Evolutionary conservation across 257 asterid genomes (phyloP).

Genomic region (Nicotiana tabacum): DNA sequence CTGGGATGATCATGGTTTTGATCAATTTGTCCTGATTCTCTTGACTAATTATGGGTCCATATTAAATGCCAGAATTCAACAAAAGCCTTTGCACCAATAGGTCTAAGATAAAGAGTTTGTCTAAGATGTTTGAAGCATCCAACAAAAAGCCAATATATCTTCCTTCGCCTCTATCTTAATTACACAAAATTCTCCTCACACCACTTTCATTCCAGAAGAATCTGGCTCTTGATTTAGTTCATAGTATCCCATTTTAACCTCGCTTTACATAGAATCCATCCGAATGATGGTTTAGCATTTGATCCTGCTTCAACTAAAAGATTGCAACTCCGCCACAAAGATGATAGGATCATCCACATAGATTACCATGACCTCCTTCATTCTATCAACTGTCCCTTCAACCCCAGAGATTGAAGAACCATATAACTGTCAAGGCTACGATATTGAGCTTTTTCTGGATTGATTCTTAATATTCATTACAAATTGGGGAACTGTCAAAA

Average conservation of each 20-base stretch:
- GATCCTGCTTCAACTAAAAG: conserved; percentile 1
- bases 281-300: not conserved
- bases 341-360: conserved; percentile 2
- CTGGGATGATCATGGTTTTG: not conserved
- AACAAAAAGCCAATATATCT: not conserved
- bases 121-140: not conserved
- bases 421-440: not conserved
- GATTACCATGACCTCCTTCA: not conserved
- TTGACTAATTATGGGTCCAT: not conserved
- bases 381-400: not conserved
- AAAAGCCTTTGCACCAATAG: not conserved
- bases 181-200: not conserved
- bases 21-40: not conserved
- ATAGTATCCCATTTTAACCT: not conserved
- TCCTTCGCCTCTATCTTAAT: conserved; percentile 1
- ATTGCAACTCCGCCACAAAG: not conserved
- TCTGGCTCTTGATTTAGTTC: not conserved
- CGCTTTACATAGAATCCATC: not conserved
- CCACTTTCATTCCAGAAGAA: conserved; percentile 3
- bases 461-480: not conserved
- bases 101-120: not conserved
- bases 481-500: not conserved
- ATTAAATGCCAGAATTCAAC: not conserved
- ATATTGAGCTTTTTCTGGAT: not conserved
- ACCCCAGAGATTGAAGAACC: not conserved